Evolutionary conservation across 306 rosid species (phyloP).

Genomic region (Aeschynomene evenia): DNA sequence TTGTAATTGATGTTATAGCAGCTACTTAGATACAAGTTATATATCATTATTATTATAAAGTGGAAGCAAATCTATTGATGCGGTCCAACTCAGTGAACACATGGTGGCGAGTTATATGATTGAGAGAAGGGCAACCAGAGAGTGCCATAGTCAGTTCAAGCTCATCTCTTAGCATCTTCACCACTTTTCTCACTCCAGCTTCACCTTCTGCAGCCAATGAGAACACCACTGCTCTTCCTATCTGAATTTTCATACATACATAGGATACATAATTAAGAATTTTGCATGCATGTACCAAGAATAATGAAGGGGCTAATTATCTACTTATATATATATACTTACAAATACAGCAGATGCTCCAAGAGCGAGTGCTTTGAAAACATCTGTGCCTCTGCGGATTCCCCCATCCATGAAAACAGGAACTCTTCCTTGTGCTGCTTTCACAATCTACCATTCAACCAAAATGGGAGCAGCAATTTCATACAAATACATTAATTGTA

Average conservation of each 20-base stretch:
- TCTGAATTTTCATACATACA: slow-evolving; percentile 35
- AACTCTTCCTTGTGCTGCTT: slow-evolving; percentile 77
- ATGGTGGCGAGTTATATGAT: slow-evolving; percentile 72
- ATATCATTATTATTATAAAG: not conserved
- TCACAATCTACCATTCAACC: slow-evolving; percentile 58
- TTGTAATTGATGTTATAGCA: too few species aligned
- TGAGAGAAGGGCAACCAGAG: slow-evolving; percentile 65
- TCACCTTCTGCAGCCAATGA: slow-evolving; percentile 77
- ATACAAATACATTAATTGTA: not conserved
- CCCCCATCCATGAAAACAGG: slow-evolving; percentile 96
- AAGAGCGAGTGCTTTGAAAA: slow-evolving; percentile 90
- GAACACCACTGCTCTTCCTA: slow-evolving; percentile 70
- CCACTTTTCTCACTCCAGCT: slow-evolving; percentile 70
- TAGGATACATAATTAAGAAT: too few species aligned
- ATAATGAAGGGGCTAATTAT: not conserved
- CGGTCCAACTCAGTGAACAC: slow-evolving; percentile 56
- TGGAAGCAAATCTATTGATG: slow-evolving; percentile 38
- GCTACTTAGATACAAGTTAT: too few species aligned
- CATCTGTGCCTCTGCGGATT: slow-evolving; percentile 86
- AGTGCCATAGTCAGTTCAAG: slow-evolving; percentile 74
- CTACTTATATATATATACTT: too few species aligned
- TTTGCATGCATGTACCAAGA: not conserved
- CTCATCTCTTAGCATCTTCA: slow-evolving; percentile 65
- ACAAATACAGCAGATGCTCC: slow-evolving; percentile 93
- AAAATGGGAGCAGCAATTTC: not conserved